Conservation (phyloP, 495 filamentous ascomycete genomes). For the Tuber brumale region DNA sequence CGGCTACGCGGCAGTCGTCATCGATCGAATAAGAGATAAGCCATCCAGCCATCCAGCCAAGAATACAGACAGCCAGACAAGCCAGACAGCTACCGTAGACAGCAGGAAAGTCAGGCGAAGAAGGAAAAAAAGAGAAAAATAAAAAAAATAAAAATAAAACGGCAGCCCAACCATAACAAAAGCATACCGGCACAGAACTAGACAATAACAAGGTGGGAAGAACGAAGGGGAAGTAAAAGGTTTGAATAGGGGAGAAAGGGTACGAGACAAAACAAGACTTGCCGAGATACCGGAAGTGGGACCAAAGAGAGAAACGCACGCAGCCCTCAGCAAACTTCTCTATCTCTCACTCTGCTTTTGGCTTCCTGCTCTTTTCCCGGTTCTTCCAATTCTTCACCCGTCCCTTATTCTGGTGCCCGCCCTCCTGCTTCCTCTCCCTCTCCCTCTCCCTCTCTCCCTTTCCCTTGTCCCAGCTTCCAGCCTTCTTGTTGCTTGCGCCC, state of each 20-base stretch:
- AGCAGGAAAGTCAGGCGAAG: background rate
- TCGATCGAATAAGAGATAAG: background rate
- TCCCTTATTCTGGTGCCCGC: background rate
- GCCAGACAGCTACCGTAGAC: background rate
- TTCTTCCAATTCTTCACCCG: background rate
- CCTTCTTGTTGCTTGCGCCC: background rate
- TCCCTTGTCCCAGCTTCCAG: background rate
- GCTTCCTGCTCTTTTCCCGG: background rate
- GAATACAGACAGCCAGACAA: background rate
- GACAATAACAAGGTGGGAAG: background rate
- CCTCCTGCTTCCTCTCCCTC: slow-evolving; percentile 9
- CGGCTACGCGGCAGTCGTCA: background rate
- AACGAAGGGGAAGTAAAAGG: background rate
- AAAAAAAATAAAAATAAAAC: background rate
- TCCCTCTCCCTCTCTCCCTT: slow-evolving; percentile 12
- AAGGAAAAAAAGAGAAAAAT: background rate
- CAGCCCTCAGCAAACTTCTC: background rate
- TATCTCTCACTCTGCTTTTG: slow-evolving; percentile 1
- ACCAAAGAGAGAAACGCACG: background rate
- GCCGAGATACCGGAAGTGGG: background rate
- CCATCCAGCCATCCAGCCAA: background rate
- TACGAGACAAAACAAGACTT: background rate
- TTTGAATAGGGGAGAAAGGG: background rate
- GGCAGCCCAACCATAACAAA: background rate
- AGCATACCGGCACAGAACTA: background rate